These are phyloP conservation scores for Ceratocystis harringtonii DNA, from an alignment of 2,329 filamentous ascomycete genomes.

Conservation along the genomic window DNA sequence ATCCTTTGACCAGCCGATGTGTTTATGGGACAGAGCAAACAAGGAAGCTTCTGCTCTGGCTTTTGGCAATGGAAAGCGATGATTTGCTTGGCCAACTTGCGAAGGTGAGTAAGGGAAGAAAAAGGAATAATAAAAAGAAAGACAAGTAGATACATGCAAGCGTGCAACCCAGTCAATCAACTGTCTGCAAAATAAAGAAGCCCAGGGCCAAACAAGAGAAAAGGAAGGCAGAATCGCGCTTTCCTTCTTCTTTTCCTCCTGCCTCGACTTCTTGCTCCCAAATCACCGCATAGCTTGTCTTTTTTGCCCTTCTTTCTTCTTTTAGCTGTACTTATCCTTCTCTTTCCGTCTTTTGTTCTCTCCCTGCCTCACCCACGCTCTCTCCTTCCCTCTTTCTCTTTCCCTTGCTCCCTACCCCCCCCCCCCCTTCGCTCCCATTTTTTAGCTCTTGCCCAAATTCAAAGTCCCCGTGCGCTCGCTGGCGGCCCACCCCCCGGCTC, in stretches of 20 bases:
- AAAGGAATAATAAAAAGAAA: neutral
- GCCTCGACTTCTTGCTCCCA: neutral
- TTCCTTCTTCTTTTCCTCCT: neutral
- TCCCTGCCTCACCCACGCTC: neutral
- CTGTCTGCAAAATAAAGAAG: neutral
- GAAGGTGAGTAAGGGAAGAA: neutral
- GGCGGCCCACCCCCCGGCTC: constrained; percentile 6
- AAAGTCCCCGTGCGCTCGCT: constrained; percentile 11
- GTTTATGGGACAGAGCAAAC: constrained; percentile 1
- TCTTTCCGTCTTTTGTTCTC: constrained; percentile 1
- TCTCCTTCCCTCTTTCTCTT: neutral
- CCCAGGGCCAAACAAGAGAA: neutral
- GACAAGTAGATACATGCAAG: neutral
- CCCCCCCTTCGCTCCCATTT: neutral
- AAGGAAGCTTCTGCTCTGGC: neutral
- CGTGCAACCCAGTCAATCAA: neutral
- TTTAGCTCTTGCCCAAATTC: neutral
- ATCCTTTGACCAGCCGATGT: neutral
- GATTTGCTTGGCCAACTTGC: neutral
- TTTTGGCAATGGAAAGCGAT: neutral
- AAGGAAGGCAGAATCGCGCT: neutral
- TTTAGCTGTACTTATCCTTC: neutral
- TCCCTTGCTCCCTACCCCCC: neutral
- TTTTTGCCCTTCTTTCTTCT: neutral
- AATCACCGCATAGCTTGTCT: neutral